These are phyloP conservation scores for Fusarium sororula DNA, from an alignment of 2,329 filamentous ascomycete genomes.

Conservation along the genomic window DNA sequence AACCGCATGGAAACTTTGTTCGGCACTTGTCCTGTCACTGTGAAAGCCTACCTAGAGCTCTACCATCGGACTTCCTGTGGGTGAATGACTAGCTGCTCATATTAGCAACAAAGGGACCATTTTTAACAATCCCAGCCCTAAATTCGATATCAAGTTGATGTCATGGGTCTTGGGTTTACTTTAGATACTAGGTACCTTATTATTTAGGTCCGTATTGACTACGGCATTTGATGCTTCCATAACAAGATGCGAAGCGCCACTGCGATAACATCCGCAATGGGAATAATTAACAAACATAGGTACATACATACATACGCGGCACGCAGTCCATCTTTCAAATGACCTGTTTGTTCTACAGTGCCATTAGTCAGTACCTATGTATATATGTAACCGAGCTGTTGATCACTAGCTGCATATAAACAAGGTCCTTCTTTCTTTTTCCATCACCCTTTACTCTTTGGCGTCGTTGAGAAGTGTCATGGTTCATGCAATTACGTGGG, in stretches of 20 bases:
- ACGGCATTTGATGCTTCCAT: background rate
- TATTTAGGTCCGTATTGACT: background rate
- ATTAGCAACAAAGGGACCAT: background rate
- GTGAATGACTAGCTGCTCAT: background rate
- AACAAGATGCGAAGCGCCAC: constrained; percentile 6
- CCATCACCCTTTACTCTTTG: background rate
- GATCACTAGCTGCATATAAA: constrained; percentile 1
- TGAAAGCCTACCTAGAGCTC: background rate
- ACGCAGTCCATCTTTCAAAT: background rate
- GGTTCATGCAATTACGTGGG: constrained; percentile 13
- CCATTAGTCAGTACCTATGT: background rate
- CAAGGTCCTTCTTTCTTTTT: background rate
- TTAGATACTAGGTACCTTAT: background rate
- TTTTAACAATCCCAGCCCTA: background rate
- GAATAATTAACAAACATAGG: background rate
- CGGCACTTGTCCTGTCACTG: constrained; percentile 25
- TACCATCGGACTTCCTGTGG: background rate
- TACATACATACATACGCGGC: background rate
- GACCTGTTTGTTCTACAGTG: background rate
- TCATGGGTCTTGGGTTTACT: background rate
- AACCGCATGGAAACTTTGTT: constrained; percentile 28
- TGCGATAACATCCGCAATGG: background rate
- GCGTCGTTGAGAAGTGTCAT: constrained; percentile 11
- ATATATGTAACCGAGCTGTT: background rate
- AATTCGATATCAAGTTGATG: background rate